Conservation (phyloP, 768 basidiomycete genomes). For the Terana coerulea region DNA sequence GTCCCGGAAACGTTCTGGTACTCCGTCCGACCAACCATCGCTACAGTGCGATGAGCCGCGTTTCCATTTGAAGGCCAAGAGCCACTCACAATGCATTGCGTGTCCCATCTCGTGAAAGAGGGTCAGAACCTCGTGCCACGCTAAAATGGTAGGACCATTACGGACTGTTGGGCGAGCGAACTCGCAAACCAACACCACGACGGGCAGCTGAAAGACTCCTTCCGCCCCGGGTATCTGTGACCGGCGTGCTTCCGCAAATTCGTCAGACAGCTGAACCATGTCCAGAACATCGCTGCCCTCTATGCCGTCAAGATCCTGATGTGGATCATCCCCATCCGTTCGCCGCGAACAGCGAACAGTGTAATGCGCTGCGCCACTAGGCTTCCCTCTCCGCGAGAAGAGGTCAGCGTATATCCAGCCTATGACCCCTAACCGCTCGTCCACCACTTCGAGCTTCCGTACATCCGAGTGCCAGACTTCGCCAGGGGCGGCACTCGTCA, state of each 20-base stretch:
- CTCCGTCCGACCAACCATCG: slow-evolving; percentile 96
- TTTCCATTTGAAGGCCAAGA: background rate
- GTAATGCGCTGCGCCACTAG: slow-evolving; percentile 93
- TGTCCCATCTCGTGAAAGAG: slow-evolving; percentile 99
- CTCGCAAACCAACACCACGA: slow-evolving; percentile 90
- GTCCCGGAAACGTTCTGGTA: slow-evolving; percentile 98
- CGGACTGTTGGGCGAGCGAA: slow-evolving; percentile 62
- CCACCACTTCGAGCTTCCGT: slow-evolving; percentile 89
- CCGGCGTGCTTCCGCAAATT: slow-evolving; percentile 63
- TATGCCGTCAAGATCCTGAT: slow-evolving; percentile 47
- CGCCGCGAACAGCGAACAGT: slow-evolving; percentile 93
- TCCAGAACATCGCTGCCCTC: slow-evolving; percentile 34
- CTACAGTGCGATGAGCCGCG: slow-evolving; percentile 36
- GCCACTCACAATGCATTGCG: slow-evolving; percentile 94
- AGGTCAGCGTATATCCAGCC: slow-evolving; percentile 96
- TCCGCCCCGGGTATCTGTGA: slow-evolving; percentile 55
- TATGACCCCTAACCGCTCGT: slow-evolving; percentile 80
- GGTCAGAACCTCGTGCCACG: slow-evolving; percentile 93
- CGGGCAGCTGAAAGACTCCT: slow-evolving; percentile 81
- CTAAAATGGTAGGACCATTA: slow-evolving; percentile 68
- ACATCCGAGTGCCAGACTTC: slow-evolving; percentile 91
- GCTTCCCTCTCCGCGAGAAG: slow-evolving; percentile 80
- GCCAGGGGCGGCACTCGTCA: slow-evolving; percentile 61
- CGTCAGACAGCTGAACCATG: slow-evolving; percentile 39
- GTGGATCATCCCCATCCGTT: slow-evolving; percentile 85